A percentile compares a stretch with the other conserved stretches of the same genome.
These are phyloP conservation scores for Globisporangium irregulare DNA, from an alignment of 352 stramenopile genomes.

Conservation along the genomic window DNA sequence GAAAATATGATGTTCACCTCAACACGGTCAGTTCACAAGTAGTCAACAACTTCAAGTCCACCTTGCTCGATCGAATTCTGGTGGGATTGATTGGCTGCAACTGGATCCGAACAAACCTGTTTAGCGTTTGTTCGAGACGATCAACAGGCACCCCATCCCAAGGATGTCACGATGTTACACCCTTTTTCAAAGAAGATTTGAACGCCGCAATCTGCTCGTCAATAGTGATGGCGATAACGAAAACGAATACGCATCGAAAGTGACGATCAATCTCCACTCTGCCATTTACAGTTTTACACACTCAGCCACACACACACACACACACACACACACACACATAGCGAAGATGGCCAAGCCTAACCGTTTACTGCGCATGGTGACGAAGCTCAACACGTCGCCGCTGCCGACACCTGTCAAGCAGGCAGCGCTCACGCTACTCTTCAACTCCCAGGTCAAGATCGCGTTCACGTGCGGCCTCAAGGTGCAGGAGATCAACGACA, in stretches of 20 bases:
- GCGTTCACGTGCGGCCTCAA: conserved; percentile 71
- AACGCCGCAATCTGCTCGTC: not conserved
- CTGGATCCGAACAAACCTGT: not conserved
- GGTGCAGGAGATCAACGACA: conserved; percentile 55
- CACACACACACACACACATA: not conserved
- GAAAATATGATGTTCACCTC: not conserved
- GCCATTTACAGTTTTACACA: not conserved
- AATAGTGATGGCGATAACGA: not conserved
- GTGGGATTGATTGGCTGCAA: not conserved
- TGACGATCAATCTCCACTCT: not conserved
- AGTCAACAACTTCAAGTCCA: not conserved
- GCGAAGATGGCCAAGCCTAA: conserved; percentile 34
- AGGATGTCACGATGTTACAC: not conserved
- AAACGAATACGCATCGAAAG: not conserved
- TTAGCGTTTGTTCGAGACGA: not conserved
- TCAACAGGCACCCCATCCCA: not conserved
- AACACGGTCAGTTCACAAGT: not conserved
- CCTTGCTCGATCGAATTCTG: not conserved
- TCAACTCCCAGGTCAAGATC: conserved; percentile 86
- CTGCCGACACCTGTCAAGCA: conserved; percentile 35
- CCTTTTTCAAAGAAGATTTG: not conserved
- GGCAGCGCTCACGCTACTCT: conserved; percentile 64
- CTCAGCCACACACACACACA: not conserved
- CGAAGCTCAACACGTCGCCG: conserved; percentile 44
- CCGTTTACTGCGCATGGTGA: conserved; percentile 51